phyloP scores from a whole-genome alignment of 257 asterid genomes.

The Lavandula angustifolia region DNA sequence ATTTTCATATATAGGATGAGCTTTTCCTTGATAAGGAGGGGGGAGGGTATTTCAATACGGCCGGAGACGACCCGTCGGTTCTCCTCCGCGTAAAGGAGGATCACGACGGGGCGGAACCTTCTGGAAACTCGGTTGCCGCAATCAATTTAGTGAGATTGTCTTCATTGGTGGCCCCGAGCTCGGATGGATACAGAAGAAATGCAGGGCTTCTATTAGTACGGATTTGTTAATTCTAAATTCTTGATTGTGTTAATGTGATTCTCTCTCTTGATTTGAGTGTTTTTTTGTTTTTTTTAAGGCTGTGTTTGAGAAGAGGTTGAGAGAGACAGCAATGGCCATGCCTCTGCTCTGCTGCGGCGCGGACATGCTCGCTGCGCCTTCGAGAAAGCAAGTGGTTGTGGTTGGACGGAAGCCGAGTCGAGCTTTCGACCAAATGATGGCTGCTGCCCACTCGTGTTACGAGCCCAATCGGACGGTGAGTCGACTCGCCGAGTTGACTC shows the following conservation, averaged over 20 bases:
- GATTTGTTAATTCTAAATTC: not conserved
- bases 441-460: constrained; percentile 77
- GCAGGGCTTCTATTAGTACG: constrained; percentile 74
- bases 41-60: constrained; percentile 87
- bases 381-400: constrained; percentile 73
- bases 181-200: constrained; percentile 54
- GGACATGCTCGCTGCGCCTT: constrained; percentile 65
- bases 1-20: constrained; percentile 53
- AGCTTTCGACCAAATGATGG: constrained; percentile 57
- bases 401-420: constrained; percentile 49
- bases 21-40: constrained; percentile 85
- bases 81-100: constrained; percentile 96
- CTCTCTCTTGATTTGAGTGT: not conserved
- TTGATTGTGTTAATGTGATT: not conserved
- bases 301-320: constrained; percentile 83
- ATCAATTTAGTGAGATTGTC: constrained; percentile 78
- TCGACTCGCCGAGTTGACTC: not conserved
- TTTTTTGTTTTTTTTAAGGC: constrained; percentile 49
- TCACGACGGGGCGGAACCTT: constrained; percentile 97
- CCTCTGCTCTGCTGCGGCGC: constrained; percentile 94
- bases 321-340: constrained; percentile 67
- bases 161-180: constrained; percentile 55
- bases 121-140: constrained; percentile 83
- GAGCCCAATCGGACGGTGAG: constrained; percentile 72
- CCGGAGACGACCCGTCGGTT: constrained; percentile 86